phyloP scores from a whole-genome alignment of 1,284 basidiomycete species.

The Schizopora paradoxa region DNA sequence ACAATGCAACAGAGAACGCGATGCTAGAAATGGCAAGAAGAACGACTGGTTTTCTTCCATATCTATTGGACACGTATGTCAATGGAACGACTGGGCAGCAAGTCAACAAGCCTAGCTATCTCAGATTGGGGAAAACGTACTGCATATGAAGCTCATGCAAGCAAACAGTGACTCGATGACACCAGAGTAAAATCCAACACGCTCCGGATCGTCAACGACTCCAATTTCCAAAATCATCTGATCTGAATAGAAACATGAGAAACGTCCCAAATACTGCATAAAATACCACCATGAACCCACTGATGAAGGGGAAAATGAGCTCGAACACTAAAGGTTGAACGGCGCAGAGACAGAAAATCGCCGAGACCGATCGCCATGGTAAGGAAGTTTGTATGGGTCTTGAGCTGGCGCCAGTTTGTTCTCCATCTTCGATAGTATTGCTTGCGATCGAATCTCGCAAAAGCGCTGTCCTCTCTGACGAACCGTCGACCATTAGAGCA shows the following conservation, averaged over 20 bases:
- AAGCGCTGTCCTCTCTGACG: no score
- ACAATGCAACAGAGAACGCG: constrained; percentile 4
- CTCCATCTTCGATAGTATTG: no score
- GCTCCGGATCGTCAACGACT: constrained; percentile 17
- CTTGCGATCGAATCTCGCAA: no score
- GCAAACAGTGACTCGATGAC: constrained; percentile 18
- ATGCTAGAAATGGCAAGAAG: constrained; percentile 13
- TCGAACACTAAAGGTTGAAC: constrained; percentile 15
- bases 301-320: constrained; percentile 20
- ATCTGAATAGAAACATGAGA: background rate
- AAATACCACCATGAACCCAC: constrained; percentile 3
- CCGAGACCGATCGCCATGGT: constrained; percentile 4
- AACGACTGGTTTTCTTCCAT: constrained; percentile 15
- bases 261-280: background rate
- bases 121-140: constrained; percentile 2
- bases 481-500: no score
- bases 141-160: constrained; percentile 13
- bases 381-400: constrained; percentile 3
- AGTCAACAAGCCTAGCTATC: background rate
- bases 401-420: no score
- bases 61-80: constrained; percentile 9
- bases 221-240: constrained; percentile 21
- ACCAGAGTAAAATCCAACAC: constrained; percentile 19
- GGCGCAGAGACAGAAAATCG: constrained; percentile 3
- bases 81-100: constrained; percentile 11